A percentile compares a stretch with the other conserved stretches of the same genome.
Evolutionary conservation across 2,329 filamentous ascomycete species (phyloP).

Genomic region (Daldinia sp.): DNA sequence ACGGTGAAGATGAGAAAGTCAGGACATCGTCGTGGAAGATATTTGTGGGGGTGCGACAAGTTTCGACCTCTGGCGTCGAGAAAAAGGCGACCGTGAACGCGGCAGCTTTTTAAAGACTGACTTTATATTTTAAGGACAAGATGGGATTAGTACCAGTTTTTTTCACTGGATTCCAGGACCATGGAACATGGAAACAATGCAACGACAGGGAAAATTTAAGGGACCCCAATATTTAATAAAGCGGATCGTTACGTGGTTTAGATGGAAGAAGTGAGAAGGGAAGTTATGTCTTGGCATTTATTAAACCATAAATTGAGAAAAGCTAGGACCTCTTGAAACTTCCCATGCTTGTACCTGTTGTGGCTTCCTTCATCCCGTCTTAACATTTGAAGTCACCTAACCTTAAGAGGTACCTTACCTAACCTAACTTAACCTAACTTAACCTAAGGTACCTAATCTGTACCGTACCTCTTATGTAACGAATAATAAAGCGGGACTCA

Average conservation of each 20-base stretch:
- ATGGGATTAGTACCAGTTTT: slow-evolving; percentile 27
- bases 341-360: neutral
- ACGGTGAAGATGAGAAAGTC: slow-evolving; percentile 36
- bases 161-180: slow-evolving; percentile 25
- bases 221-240: neutral
- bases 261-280: neutral
- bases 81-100: slow-evolving; percentile 26
- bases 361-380: neutral
- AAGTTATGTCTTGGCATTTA: slow-evolving; percentile 1
- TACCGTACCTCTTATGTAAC: neutral
- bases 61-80: slow-evolving; percentile 28
- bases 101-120: slow-evolving; percentile 3
- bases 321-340: neutral
- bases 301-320: neutral
- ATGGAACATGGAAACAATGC: slow-evolving; percentile 16
- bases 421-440: neutral
- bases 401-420: neutral
- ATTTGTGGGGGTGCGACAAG: slow-evolving; percentile 9
- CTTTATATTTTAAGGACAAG: slow-evolving; percentile 9
- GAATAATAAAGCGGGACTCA: slow-evolving; percentile 10
- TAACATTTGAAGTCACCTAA: neutral
- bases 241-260: neutral
- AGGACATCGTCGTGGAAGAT: slow-evolving; percentile 40
- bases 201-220: neutral
- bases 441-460: neutral